Evolutionary conservation across 495 filamentous ascomycete species (phyloP), one percentile per base, ranked within the genome.

Genomic region (Poronia punctata): DNA sequence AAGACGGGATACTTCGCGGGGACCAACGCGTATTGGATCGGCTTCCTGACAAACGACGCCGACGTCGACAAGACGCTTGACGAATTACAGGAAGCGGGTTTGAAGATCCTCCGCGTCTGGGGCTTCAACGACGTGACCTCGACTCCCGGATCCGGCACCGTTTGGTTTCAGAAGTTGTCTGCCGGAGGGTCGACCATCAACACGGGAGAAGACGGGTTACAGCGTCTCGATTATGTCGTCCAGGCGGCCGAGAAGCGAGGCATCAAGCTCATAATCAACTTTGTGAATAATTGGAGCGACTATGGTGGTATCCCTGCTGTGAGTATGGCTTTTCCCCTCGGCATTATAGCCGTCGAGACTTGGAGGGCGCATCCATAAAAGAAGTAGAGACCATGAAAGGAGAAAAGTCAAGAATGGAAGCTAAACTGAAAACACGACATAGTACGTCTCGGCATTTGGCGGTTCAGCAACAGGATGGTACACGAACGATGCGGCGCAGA

Each of bases 1-100:
- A 50, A 73, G 45, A 76, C 74, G 4, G 66, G 67, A 42, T 78
- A 81, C 60, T 83, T 71, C 53, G 75, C 79, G 3, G 83, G 83
- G 11, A 80, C 79, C 4, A 88, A 88, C 60, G 62, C 74, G 31
- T 88, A 86, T 68, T 88, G 80, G 82, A 74, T 86, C 46, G 64
- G 71, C 12, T 85, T 85, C 64, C 70, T 85, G 16, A 75, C 66
- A 14, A 77, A 75, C 54, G 67, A 75, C 45, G 61, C 54, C n/a
- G 80, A 85, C 52, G 74, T 84, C 7, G 77, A 83, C 46, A 68
- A 69, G n/a, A 63, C 79, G 28, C 52, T 70, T 10, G 63, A 76
- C 48, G 56, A 74, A 37, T 56, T 73, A 31, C 42, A 38, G 7
- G 43, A 62, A 16, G 70, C 79, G 9, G 79, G 78, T 2, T 68